These are phyloP conservation scores for Gynochthodes officinalis DNA, from an alignment of 257 asterid genomes.

Conservation along the genomic window DNA sequence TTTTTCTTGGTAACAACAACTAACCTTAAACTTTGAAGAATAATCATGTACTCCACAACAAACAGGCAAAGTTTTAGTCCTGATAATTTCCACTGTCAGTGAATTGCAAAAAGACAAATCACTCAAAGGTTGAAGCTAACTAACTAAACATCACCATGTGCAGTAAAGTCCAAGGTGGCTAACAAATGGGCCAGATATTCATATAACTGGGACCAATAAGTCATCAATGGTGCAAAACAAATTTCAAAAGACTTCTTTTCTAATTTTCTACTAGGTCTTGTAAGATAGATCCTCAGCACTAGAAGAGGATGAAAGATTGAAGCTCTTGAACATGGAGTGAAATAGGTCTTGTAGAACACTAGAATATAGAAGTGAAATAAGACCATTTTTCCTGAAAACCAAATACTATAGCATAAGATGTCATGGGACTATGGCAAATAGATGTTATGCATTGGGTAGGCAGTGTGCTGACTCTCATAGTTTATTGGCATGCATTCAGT, in stretches of 20 bases:
- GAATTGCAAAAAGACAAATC: conserved; percentile 10
- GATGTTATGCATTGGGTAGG: not conserved
- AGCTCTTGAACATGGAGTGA: not conserved
- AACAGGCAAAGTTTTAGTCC: conserved; percentile 47
- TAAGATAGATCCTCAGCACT: not conserved
- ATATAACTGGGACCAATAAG: not conserved
- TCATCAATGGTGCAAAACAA: not conserved
- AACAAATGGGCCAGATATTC: not conserved
- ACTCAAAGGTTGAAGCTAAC: not conserved
- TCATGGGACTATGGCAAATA: not conserved
- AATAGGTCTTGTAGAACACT: not conserved
- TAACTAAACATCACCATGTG: not conserved
- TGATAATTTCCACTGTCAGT: conserved; percentile 40
- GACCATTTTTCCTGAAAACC: not conserved
- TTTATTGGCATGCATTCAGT: not conserved
- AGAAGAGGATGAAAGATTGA: not conserved
- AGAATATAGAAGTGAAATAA: not conserved
- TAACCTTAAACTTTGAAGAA: conserved; percentile 60
- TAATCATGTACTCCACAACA: conserved; percentile 40
- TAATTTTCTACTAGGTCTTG: not conserved
- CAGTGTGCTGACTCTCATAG: not conserved
- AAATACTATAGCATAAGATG: not conserved
- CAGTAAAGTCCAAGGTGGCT: not conserved
- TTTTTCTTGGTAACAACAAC: conserved; percentile 12
- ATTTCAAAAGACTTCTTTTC: not conserved